These are phyloP conservation scores for Nothopassalora personata DNA, from an alignment of 2,329 filamentous ascomycete genomes.

Conservation along the genomic window DNA sequence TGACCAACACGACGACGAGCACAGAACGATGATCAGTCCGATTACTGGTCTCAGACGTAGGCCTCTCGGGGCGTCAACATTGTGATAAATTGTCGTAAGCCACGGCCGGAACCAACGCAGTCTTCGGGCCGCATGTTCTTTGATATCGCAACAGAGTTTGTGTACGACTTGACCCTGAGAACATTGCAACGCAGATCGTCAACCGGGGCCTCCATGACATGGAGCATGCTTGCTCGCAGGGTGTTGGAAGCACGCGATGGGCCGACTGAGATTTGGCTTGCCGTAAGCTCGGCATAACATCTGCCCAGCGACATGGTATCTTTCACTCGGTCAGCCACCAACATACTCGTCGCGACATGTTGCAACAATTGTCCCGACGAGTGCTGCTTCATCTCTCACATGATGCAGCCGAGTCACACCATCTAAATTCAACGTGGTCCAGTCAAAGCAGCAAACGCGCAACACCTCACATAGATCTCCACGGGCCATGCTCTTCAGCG, in stretches of 20 bases:
- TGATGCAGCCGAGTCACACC: background rate
- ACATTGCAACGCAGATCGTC: background rate
- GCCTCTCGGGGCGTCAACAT: background rate
- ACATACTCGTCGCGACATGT: background rate
- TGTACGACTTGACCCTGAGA: background rate
- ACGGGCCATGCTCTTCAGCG: background rate
- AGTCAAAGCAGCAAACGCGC: background rate
- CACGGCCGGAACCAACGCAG: background rate
- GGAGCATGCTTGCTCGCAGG: background rate
- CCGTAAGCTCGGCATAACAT: constrained; percentile 2
- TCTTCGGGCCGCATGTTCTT: background rate
- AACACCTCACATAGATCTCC: background rate
- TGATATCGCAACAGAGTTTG: background rate
- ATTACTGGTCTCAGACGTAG: constrained; percentile 1
- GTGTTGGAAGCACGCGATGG: background rate
- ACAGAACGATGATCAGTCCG: background rate
- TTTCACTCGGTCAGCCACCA: constrained; percentile 3
- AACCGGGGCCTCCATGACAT: background rate
- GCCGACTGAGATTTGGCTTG: background rate
- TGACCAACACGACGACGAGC: background rate
- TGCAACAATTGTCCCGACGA: constrained; percentile 2
- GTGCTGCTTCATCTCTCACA: background rate
- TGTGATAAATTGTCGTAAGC: constrained; percentile 3
- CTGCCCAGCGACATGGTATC: background rate
- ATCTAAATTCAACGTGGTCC: background rate